These are phyloP conservation scores for Mycena galericulata DNA, from an alignment of 768 basidiomycete species.

Conservation along the genomic window DNA sequence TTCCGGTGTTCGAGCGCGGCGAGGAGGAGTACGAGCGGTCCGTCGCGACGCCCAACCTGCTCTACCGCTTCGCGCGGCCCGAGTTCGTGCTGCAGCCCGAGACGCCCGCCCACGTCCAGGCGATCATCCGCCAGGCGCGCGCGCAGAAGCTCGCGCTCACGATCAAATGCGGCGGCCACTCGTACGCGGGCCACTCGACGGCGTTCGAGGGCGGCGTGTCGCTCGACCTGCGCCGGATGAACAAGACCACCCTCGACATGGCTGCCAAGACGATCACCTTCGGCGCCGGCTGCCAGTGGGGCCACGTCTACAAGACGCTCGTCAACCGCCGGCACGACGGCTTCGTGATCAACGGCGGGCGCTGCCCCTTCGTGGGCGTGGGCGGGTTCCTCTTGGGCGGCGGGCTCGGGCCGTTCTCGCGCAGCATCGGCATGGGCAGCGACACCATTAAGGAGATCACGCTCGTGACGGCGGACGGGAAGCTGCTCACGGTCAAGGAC, in stretches of 20 bases:
- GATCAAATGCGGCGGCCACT: slow-evolving; percentile 33
- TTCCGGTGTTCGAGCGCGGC: slow-evolving; percentile 26
- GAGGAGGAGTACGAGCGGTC: slow-evolving; percentile 28
- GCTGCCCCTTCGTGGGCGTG: slow-evolving; percentile 32
- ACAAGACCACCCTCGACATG: slow-evolving; percentile 26
- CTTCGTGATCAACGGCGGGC: slow-evolving; percentile 31
- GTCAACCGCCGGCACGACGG: slow-evolving; percentile 30
- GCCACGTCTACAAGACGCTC: slow-evolving; percentile 31
- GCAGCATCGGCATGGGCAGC: slow-evolving; percentile 34
- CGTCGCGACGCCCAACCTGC: slow-evolving; percentile 32
- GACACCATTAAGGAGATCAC: slow-evolving; percentile 27
- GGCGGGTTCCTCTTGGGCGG: slow-evolving; percentile 32
- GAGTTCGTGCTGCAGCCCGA: slow-evolving; percentile 30
- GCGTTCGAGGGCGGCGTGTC: slow-evolving; percentile 32
- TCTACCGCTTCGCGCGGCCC: slow-evolving; percentile 32
- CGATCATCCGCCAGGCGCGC: slow-evolving; percentile 23
- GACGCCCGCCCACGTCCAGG: slow-evolving; percentile 24
- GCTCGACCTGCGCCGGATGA: slow-evolving; percentile 30
- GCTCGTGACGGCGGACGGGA: slow-evolving; percentile 29
- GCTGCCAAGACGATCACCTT: slow-evolving; percentile 27
- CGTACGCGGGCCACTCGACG: slow-evolving; percentile 33
- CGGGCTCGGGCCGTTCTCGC: slow-evolving; percentile 32
- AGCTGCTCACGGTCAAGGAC: slow-evolving; percentile 31
- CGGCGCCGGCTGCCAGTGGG: slow-evolving; percentile 33
- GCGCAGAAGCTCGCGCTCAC: slow-evolving; percentile 24